Evolutionary conservation across 83 land plant genomes (phyloP), one percentile per base, ranked within the genome.

Genomic region (Isoetes engelmannii): DNA sequence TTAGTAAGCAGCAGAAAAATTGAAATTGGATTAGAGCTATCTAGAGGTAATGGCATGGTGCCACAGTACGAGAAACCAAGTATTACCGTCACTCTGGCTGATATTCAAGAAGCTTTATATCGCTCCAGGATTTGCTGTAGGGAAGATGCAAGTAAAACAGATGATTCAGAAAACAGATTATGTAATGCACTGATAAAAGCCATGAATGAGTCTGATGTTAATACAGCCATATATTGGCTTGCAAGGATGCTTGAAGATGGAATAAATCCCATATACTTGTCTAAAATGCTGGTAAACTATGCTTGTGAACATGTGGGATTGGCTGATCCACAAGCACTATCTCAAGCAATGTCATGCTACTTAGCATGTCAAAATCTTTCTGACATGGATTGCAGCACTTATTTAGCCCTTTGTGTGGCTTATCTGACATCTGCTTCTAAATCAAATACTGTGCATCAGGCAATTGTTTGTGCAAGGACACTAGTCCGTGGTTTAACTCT

Each of bases 111-210:
- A n/a, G n/a, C n/a, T n/a, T n/a, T n/a, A n/a, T n/a, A n/a, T n/a
- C n/a, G n/a, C n/a, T n/a, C n/a, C n/a, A n/a, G n/a, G n/a, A n/a
- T n/a, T n/a, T n/a, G n/a, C n/a, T n/a, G n/a, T n/a, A n/a, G n/a
- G n/a, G n/a, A n/a, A n/a, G n/a, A n/a, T n/a, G n/a, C n/a, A n/a
- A n/a, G n/a, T n/a, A n/a, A n/a, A n/a, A n/a, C n/a, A n/a, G n/a
- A n/a, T n/a, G n/a, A n/a, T n/a, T n/a, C n/a, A n/a, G n/a, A n/a
- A n/a, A n/a, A n/a, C n/a, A n/a, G n/a, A n/a, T n/a, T n/a, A n/a
- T n/a, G n/a, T n/a, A 92, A 95, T 79, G 98, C 98, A 5, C 83
- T 92, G 4, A 87, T 84, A 75, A 92, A 92, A 78, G 89, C 98
- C 4, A 92, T 92, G 89, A 68, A 92, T 7, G 98, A 89, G 21